Base-by-base conservation (phyloP, 1,139 yeast genomes). In the Pichia kudriavzevii region DNA sequence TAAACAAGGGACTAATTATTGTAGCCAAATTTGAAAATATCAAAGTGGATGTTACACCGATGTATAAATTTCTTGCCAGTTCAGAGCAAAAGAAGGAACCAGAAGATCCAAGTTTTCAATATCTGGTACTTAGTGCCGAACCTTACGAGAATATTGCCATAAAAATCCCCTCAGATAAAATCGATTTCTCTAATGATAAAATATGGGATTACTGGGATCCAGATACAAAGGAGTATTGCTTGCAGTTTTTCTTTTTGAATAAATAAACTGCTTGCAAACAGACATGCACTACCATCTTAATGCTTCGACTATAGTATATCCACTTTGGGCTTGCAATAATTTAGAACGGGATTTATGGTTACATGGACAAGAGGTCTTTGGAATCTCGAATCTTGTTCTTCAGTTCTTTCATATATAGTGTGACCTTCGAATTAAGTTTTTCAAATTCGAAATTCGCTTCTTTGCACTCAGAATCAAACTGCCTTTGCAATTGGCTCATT, bases 71-170 rank as follows among this genome's bases (percentile, higher is more conserved):
- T 39, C 80, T 84, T 88, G 73, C 82, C 27, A 71, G 76, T 33
- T 81, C 68, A 50, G 94, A 84, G 52, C 79, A 81, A 38, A 61
- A 69, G 13, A 57, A 67, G 2, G 79, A 64, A 21, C 52, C 61
- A 4, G 60, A 61, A 7, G 66, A 68, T 41, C 63, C 67, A 34
- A 49, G 59, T 37, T 58, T 59, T 56, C 94, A 81, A 55, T 84
- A 79, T 50, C 52, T 85, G 43, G 72, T 84, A n/a, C 58, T 84
- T 0, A 74, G 84, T 18, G 93, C 83, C 0, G 94, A 83, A 51
- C 95, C 95, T 1, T 85, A 83, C 55, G 91, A 83, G 40, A 81
- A 79, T 36, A 64, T 82, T 12, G 80, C 78, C 3, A 64, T 85
- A 44, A 76, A 81, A 36, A 64, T 85, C 6, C 91, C 91, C 3